Evolutionary conservation across 257 asterid species (phyloP).

Genomic region (Nicotiana sylvestris): DNA sequence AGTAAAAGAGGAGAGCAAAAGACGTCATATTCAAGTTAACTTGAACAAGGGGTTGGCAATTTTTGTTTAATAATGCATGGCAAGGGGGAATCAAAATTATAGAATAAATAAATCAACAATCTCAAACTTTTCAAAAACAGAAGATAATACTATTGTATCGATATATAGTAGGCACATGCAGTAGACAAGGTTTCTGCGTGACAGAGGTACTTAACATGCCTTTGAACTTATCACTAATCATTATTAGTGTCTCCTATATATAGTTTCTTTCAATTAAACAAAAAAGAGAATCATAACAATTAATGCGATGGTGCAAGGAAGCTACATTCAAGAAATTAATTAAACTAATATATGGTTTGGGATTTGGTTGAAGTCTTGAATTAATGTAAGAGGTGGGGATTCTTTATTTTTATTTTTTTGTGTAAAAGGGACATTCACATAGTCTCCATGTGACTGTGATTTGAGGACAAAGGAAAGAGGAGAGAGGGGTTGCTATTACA

Average conservation of each 20-base stretch:
- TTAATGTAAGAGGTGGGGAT: neutral
- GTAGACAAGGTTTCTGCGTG: constrained; percentile 12
- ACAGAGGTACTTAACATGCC: constrained; percentile 33
- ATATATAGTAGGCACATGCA: neutral
- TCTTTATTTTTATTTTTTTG: neutral
- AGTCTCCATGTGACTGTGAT: constrained; percentile 53
- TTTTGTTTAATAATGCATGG: neutral
- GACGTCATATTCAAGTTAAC: constrained; percentile 8
- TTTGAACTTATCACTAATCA: constrained; percentile 43
- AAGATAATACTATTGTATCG: constrained; percentile 1
- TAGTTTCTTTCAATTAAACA: constrained; percentile 10
- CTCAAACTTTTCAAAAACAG: neutral
- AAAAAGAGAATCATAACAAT: constrained; percentile 9
- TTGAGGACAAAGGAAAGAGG: constrained; percentile 50
- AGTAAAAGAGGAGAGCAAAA: neutral
- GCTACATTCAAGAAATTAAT: constrained; percentile 5
- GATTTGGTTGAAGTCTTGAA: constrained; percentile 8
- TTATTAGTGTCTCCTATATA: constrained; percentile 42
- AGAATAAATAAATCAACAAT: neutral
- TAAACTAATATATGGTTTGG: neutral
- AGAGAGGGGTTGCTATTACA: constrained; percentile 23
- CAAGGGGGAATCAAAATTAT: neutral
- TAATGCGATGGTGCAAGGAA: constrained; percentile 28
- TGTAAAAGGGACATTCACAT: constrained; percentile 24
- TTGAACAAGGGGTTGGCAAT: neutral